Conservation (phyloP, 2,329 filamentous ascomycete genomes). For the Aspergillus phoenicis region DNA sequence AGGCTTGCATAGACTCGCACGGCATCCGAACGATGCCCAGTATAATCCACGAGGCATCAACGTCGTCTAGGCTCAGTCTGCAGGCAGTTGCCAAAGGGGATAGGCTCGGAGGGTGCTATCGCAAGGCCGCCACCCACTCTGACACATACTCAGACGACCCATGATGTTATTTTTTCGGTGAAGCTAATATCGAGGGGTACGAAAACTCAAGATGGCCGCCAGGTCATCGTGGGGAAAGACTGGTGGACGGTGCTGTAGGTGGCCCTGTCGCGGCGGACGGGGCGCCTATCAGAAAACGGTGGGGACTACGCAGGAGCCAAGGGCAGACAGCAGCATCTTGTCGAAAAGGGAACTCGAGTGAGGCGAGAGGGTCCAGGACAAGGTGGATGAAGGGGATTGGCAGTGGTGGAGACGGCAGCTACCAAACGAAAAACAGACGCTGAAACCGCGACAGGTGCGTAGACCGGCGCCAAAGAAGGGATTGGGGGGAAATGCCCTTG, state of each 20-base stretch:
- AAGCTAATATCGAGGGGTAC: slow-evolving; percentile 22
- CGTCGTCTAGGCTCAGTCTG: slow-evolving; percentile 12
- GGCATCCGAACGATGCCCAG: slow-evolving; percentile 16
- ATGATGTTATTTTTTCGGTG: slow-evolving; percentile 25
- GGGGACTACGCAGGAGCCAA: slow-evolving; percentile 21
- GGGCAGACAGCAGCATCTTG: slow-evolving; percentile 20
- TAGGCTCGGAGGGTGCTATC: slow-evolving; percentile 13
- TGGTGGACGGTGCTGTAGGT: slow-evolving; percentile 24
- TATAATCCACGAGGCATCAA: slow-evolving; percentile 14
- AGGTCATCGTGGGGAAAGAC: slow-evolving; percentile 31
- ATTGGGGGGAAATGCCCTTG: neutral
- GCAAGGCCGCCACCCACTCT: slow-evolving; percentile 4
- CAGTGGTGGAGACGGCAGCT: slow-evolving; percentile 17
- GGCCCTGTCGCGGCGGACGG: slow-evolving; percentile 21
- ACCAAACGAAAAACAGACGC: slow-evolving; percentile 14
- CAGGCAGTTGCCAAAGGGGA: slow-evolving; percentile 14
- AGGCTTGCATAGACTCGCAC: slow-evolving; percentile 21
- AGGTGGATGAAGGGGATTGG: slow-evolving; percentile 22
- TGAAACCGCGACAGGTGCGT: slow-evolving; percentile 10
- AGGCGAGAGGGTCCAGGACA: slow-evolving; percentile 21
- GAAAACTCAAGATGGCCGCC: slow-evolving; percentile 20
- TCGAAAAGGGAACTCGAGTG: slow-evolving; percentile 20
- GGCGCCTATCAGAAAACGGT: slow-evolving; percentile 26
- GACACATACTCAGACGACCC: slow-evolving; percentile 11
- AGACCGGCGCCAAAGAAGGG: neutral